Conservation (phyloP, 495 filamentous ascomycete genomes). For the Bathelium albidoporum region DNA sequence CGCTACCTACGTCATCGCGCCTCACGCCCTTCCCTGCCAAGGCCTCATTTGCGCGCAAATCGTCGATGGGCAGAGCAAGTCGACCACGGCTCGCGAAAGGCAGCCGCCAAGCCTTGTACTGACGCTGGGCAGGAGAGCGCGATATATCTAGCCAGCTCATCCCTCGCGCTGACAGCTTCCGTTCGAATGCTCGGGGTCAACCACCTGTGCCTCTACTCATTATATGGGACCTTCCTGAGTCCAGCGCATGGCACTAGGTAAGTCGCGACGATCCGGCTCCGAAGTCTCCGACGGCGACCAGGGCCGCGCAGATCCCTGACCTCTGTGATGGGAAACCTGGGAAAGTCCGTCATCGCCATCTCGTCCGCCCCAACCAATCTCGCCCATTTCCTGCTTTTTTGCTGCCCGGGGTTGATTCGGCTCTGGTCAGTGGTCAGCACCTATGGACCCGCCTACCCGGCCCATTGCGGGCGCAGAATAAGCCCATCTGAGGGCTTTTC, state of each 20-base stretch:
- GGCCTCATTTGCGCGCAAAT: background rate
- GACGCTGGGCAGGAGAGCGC: background rate
- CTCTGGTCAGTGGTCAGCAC: background rate
- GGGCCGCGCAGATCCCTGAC: background rate
- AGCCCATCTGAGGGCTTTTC: background rate
- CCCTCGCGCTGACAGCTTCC: background rate
- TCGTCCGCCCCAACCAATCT: background rate
- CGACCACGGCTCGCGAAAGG: background rate
- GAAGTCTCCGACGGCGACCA: background rate
- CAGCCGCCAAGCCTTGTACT: background rate
- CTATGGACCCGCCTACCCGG: background rate
- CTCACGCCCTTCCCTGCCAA: background rate
- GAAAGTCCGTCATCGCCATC: background rate
- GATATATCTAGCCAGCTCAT: background rate
- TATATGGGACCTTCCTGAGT: too few species aligned
- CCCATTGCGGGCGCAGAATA: background rate
- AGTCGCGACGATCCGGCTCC: background rate
- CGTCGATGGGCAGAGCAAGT: background rate
- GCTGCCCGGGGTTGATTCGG: too few species aligned
- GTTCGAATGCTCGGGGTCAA: background rate
- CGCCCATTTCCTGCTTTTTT: too few species aligned
- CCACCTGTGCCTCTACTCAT: too few species aligned
- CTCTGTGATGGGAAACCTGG: constrained; percentile 1
- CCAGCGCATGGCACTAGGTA: too few species aligned
- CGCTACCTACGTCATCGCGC: constrained; percentile 3